Conservation (phyloP, 2,329 filamentous ascomycete species). For the Microthyrium microscopicum region DNA sequence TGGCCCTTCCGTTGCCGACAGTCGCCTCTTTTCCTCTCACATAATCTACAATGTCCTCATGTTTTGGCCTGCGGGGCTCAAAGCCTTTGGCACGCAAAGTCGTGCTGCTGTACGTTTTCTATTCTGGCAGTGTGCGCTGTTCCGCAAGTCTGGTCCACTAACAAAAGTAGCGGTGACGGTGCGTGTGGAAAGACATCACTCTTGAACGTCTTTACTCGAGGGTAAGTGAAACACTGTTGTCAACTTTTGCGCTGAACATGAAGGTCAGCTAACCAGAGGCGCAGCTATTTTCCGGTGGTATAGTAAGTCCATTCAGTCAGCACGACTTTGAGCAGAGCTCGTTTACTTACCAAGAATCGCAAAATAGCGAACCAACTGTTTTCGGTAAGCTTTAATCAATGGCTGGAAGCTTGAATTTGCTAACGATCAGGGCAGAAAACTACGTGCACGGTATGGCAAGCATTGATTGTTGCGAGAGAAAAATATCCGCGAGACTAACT, state of each 20-base stretch:
- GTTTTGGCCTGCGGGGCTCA: slow-evolving; percentile 33
- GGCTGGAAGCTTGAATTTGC: slow-evolving; percentile 3
- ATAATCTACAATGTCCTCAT: slow-evolving; percentile 15
- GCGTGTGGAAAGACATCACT: slow-evolving; percentile 94
- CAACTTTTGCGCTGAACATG: slow-evolving; percentile 7
- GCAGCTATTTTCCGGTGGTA: slow-evolving; percentile 93
- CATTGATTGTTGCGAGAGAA: not conserved
- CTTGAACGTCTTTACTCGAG: slow-evolving; percentile 95
- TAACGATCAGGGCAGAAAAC: slow-evolving; percentile 47
- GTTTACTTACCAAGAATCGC: slow-evolving; percentile 9
- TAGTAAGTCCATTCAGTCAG: slow-evolving; percentile 49
- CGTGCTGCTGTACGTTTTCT: slow-evolving; percentile 61
- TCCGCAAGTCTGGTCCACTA: slow-evolving; percentile 14
- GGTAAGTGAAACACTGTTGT: slow-evolving; percentile 36
- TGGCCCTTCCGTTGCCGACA: slow-evolving; percentile 8
- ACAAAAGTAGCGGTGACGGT: slow-evolving; percentile 82
- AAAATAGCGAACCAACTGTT: slow-evolving; percentile 67
- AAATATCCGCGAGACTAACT: slow-evolving; percentile 11
- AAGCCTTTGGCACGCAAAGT: slow-evolving; percentile 91
- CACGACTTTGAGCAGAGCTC: not conserved
- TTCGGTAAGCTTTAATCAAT: slow-evolving; percentile 40
- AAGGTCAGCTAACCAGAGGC: slow-evolving; percentile 21
- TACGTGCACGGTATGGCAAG: slow-evolving; percentile 73
- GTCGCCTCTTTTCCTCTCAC: slow-evolving; percentile 12
- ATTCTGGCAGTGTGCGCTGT: not conserved